phyloP scores from a whole-genome alignment of 2,329 filamentous ascomycete species.

The Penicillium sp. region DNA sequence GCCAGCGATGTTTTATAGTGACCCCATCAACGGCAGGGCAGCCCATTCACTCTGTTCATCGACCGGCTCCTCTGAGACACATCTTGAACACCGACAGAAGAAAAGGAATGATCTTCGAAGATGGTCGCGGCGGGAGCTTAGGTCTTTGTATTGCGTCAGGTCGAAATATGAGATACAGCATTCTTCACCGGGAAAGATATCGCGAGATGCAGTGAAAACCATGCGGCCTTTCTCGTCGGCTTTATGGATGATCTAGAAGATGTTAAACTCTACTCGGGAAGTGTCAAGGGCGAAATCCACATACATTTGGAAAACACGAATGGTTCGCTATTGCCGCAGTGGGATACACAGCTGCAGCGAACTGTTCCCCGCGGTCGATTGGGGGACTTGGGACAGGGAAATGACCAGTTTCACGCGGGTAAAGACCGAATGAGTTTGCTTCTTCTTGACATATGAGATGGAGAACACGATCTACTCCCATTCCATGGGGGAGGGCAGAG shows the following conservation, averaged over 20 bases:
- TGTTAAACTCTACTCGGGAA: slow-evolving; percentile 1
- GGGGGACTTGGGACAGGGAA: slow-evolving; percentile 13
- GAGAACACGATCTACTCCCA: slow-evolving; percentile 19
- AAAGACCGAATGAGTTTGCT: slow-evolving; percentile 29
- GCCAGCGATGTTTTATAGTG: not conserved
- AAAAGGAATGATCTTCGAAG: slow-evolving; percentile 32
- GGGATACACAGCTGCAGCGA: slow-evolving; percentile 26
- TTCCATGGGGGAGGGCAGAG: slow-evolving; percentile 17
- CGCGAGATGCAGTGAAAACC: slow-evolving; percentile 32
- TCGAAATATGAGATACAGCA: slow-evolving; percentile 40
- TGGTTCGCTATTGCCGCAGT: slow-evolving; percentile 28
- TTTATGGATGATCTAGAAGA: slow-evolving; percentile 31
- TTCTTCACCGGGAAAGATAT: slow-evolving; percentile 33
- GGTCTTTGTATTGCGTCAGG: slow-evolving; percentile 20
- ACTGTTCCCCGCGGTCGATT: slow-evolving; percentile 23
- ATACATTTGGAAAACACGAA: slow-evolving; percentile 28
- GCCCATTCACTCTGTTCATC: slow-evolving; percentile 18
- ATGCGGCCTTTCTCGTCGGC: slow-evolving; percentile 31
- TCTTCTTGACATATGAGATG: slow-evolving; percentile 30
- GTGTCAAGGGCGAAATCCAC: not conserved
- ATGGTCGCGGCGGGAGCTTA: slow-evolving; percentile 26
- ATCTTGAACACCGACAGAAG: slow-evolving; percentile 30
- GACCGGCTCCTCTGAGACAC: slow-evolving; percentile 23
- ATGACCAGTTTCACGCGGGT: slow-evolving; percentile 25
- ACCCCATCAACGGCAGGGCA: slow-evolving; percentile 22